phyloP scores from a whole-genome alignment of 2,329 filamentous ascomycete genomes.

The Penicillium decumbens region DNA sequence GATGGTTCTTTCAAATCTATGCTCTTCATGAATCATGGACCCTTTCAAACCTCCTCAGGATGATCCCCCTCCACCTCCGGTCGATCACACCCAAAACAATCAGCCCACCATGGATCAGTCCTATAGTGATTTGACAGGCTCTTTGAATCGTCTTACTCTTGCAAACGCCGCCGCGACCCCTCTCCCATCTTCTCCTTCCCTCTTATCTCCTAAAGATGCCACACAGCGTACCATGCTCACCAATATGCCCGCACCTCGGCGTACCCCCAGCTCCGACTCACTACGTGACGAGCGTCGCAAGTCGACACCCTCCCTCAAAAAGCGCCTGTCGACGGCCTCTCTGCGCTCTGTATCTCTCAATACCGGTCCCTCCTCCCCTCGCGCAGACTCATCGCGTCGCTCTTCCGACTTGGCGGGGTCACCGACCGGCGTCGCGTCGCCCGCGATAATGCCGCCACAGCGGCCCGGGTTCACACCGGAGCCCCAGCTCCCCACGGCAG shows the following conservation, averaged over 20 bases:
- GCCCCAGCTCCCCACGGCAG: constrained; percentile 42
- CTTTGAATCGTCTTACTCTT: constrained; percentile 29
- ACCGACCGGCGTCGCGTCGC: constrained; percentile 18
- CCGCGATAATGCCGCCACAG: constrained; percentile 26
- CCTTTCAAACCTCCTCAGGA: constrained; percentile 16
- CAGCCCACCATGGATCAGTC: constrained; percentile 16
- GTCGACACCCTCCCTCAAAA: constrained; percentile 36
- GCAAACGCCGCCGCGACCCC: constrained; percentile 22
- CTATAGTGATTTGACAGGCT: constrained; percentile 19
- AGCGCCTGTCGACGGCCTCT: constrained; percentile 37
- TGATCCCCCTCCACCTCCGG: constrained; percentile 22
- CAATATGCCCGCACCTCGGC: constrained; percentile 23
- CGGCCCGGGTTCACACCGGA: constrained; percentile 27
- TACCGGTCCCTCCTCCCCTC: constrained; percentile 28
- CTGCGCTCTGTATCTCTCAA: constrained; percentile 32
- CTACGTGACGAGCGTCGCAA: constrained; percentile 36
- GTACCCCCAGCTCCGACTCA: constrained; percentile 35
- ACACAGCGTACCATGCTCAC: constrained; percentile 20
- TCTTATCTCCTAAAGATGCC: constrained; percentile 24
- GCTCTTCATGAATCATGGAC: constrained; percentile 15
- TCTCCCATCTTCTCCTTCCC: constrained; percentile 27
- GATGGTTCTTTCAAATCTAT: constrained; percentile 6
- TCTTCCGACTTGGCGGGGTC: constrained; percentile 31
- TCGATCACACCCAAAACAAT: constrained; percentile 17
- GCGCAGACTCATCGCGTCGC: constrained; percentile 32